Percentiles rank a stretch among this genome's conserved stretches.
Conservation (phyloP, 257 asterid species). For the Solanum appendiculatum region DNA sequence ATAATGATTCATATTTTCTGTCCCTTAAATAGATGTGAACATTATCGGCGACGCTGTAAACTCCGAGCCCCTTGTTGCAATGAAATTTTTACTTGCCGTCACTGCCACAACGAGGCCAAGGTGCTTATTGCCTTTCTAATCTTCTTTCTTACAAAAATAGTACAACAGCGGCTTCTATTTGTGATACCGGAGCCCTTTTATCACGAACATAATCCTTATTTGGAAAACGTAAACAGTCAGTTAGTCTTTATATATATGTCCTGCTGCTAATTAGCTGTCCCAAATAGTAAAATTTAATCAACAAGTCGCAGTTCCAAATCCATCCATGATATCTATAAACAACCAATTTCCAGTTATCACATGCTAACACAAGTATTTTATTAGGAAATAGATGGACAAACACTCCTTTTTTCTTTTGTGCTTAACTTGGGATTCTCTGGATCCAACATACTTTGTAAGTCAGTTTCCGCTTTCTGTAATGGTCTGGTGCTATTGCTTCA, state of each 20-base stretch:
- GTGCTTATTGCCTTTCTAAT: slow-evolving; percentile 13
- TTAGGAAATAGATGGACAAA: not conserved
- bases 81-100: slow-evolving; percentile 75
- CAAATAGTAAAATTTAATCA: not conserved
- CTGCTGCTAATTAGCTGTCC: not conserved
- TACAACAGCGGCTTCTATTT: not conserved
- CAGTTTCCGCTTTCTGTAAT: not conserved
- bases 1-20: not conserved
- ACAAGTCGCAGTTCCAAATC: not conserved
- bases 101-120: slow-evolving; percentile 83
- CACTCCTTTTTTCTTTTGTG: not conserved
- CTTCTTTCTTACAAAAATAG: not conserved
- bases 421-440: not conserved
- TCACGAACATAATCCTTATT: not conserved
- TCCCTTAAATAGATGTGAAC: slow-evolving; percentile 51
- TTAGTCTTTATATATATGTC: not conserved
- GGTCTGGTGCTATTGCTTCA: not conserved
- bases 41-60: slow-evolving; percentile 78
- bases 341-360: not conserved
- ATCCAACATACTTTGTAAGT: not conserved
- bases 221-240: not conserved
- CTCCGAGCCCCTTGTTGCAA: slow-evolving; percentile 81
- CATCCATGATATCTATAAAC: not conserved
- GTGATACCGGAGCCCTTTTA: not conserved
- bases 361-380: not conserved